Evolutionary conservation across 441 rosid species (phyloP), one percentile per base, ranked within the genome.

Genomic region (Omphalea diandra): DNA sequence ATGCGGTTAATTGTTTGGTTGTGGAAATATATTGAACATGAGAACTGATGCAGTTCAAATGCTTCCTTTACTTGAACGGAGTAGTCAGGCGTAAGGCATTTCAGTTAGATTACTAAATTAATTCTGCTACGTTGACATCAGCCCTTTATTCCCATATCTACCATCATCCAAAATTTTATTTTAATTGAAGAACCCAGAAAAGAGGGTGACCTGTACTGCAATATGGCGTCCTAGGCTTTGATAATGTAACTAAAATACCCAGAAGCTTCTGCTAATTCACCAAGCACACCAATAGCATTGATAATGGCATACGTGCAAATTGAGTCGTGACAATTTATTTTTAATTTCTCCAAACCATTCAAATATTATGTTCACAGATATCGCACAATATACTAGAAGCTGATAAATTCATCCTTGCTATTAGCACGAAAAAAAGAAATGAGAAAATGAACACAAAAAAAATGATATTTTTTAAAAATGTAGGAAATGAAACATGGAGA

Each of bases 341-440:
- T 85, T 82, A 80, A 85, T 92, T 72, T 76, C 80, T 20, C 72
- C 76, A 76, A 88, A 86, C 68, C 88, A 79, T 82, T 92, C 93
- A 55, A 41, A 61, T 81, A 94, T 76, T 58, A 92, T 74, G 60
- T 68, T 79, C 88, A 79, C 91, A 92, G 38, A 71, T 60, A 74
- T 80, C 75, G 98, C 94, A 90, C 62, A 92, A 80, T 67, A 73
- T 80, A 72, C 80, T 67, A 66, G 81, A 80, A 49, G 74, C 69
- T 22, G 83, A 77, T 56, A 67, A n/a, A 75, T 76, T 88, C 89
- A 74, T 75, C 80, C 54, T 77, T 80, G 56, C 36, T 71, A 68
- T 71, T 83, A 76, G 74, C 68, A 71, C 43, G 67, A n/a, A n/a
- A n/a, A n/a, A n/a, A n/a, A n/a, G n/a, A n/a, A n/a, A n/a, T n/a